Percentiles rank a stretch among this genome's conserved stretches.
phyloP scores from a whole-genome alignment of 371 early-diverging fungal species.

The Mortierella sp. region DNA sequence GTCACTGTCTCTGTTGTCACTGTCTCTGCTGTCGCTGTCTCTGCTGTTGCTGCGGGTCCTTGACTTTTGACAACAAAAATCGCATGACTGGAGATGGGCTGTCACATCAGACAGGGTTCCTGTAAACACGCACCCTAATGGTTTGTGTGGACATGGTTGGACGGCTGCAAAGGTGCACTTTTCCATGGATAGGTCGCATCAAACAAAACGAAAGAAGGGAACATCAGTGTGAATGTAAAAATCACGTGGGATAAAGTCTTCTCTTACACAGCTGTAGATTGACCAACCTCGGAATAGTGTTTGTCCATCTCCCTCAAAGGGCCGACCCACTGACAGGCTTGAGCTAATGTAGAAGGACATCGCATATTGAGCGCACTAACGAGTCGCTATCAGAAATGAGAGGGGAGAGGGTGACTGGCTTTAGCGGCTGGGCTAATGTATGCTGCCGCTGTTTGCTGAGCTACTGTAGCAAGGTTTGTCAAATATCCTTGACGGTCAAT shows the following conservation, averaged over 20 bases:
- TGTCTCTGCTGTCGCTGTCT: too few species aligned
- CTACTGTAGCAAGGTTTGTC: too few species aligned
- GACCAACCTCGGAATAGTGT: constrained; percentile 30
- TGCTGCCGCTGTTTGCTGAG: too few species aligned
- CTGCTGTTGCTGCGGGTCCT: not conserved
- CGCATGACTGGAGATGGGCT: constrained; percentile 19
- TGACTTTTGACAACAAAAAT: constrained; percentile 6
- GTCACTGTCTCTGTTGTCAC: too few species aligned
- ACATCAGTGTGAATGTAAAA: too few species aligned
- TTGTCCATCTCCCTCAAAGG: constrained; percentile 17
- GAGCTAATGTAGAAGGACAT: constrained; percentile 35
- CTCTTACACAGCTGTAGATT: too few species aligned
- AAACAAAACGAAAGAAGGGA: constrained; percentile 92
- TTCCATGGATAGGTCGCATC: constrained; percentile 60
- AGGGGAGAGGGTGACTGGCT: not conserved
- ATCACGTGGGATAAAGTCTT: too few species aligned
- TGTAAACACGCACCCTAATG: constrained; percentile 22
- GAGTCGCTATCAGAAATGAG: constrained; percentile 17
- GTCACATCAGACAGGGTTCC: constrained; percentile 22
- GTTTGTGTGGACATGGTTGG: constrained; percentile 19
- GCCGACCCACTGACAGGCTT: constrained; percentile 43
- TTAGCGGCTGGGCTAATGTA: too few species aligned
- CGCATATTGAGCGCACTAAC: constrained; percentile 27
- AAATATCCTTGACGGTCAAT: too few species aligned
- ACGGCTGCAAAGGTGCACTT: constrained; percentile 11